Base-by-base conservation (phyloP, 352 stramenopile genomes). In the Phytopythium oedochilum region DNA sequence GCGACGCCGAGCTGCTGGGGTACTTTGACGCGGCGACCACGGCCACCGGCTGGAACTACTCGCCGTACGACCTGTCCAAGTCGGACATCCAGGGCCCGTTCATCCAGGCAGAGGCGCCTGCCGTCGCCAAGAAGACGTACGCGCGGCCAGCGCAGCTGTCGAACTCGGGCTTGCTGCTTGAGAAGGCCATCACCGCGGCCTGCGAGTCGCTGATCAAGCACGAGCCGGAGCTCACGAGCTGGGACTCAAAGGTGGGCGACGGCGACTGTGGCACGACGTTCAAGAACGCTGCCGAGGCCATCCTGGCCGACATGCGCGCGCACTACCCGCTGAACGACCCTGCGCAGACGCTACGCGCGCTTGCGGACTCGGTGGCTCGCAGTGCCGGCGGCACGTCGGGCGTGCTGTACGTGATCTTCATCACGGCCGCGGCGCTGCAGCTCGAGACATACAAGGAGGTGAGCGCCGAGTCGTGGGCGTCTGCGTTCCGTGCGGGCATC, bases 241-340 rank as follows among this genome's bases (percentile, higher is more conserved):
- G 93, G 81, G 97, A 99, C 71, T 83, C 79, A 1, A 98, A 90
- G 70, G 96, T 98, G 20, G 97, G 97, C 39, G 97, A 99, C 63
- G 96, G 97, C 23, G 97, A 99, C 69, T 99, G 96, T 63, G 97
- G 97, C 20, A 91, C 88, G 18, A 99, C 96, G 5, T 97, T 99
- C 69, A 87, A 96, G 70, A 84, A 84, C 31, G 97, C 96, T 15
- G 94, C 96, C 15, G 74, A 91, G 31, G 77, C 89, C 22, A 82
- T 99, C 23, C 74, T 92, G 17, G 53, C 75, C 7, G 83, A 87
- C 42, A 29, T 95, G 35, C 68, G 64, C 23, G 51, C 54, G 42
- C 59, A 74, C 43, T 88, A 91, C 51, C 80, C 82, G 29, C 68
- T 92, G 5, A 80, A 89, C 48, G 60, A 89, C 29, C 61, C 81